Evolutionary conservation across 352 stramenopile species (phyloP), one percentile per base, ranked within the genome.

Genomic region (Pythium monospermum): DNA sequence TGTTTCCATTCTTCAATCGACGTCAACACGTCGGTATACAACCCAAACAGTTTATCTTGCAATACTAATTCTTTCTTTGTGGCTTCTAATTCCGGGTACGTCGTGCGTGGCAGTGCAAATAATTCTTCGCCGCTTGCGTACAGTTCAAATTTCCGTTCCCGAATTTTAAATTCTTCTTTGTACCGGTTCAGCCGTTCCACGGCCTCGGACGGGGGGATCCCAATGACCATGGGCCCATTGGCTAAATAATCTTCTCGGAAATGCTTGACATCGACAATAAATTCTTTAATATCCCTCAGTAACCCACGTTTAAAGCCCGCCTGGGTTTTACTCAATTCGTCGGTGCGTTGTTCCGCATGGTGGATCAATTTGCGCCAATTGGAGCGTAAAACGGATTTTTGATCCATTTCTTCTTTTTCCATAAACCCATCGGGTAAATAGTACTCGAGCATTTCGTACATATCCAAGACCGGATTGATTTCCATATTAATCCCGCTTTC

Each of bases 351-450:
- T 56, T 98, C 87, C 3, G 95, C 90, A 51, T 98, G 91, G 38
- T 97, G 82, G 27, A 99, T 96, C 16, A 99, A 70, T 54, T 98
- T 98, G 39, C 97, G 96, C 96, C 96, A 99, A 52, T 97, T 98
- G 49, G 87, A 95, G 23, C 90, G 87, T 6, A 99, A 68, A 15
- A 99, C 94, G 16, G 91, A 98, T 71, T 99, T 99, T 60, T 99
- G 96, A 52, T 99, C 96, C 72, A 99, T 98, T 62, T 99, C 96
- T 58, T 99, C 94, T 59, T 99, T 99, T 54, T 98, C 95, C 94
- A 99, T 99, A 65, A 98, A 99, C 3, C 90, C 91, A 23, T 95
- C 81, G 3, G 91, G 87, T 1, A 97, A 38, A 52, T 96, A 97
- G 33, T 92, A 93, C 62, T 97, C 89, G 18, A 98, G 79, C 91